Conservation (phyloP, 192 early-diverging fungal genomes). For the Backusella sp. region DNA sequence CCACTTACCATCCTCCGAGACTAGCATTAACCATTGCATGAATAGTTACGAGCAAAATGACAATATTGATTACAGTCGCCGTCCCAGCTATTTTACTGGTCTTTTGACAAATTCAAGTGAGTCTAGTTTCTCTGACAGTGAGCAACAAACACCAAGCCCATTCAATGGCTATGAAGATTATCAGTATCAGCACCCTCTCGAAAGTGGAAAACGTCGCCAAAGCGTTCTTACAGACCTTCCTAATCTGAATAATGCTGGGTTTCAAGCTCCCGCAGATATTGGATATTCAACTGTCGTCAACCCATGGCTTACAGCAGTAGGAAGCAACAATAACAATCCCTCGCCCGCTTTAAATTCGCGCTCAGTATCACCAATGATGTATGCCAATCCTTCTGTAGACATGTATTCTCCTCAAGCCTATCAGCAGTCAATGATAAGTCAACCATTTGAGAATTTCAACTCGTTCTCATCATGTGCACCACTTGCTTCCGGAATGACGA, state of each 20-base stretch:
- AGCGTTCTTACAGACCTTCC: constrained; percentile 11
- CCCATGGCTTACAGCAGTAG: background rate
- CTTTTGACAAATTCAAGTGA: constrained; percentile 19
- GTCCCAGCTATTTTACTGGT: constrained; percentile 28
- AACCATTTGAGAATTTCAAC: background rate
- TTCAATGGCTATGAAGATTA: constrained; percentile 18
- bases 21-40: background rate
- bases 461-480: background rate
- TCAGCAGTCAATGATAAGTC: background rate
- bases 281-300: constrained; percentile 9
- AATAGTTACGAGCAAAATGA: constrained; percentile 9
- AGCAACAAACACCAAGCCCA: constrained; percentile 26
- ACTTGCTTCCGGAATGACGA: background rate
- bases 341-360: constrained; percentile 8
- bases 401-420: constrained; percentile 17
- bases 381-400: constrained; percentile 13
- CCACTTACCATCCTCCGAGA: background rate
- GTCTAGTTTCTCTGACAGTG: constrained; percentile 23
- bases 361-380: constrained; percentile 17
- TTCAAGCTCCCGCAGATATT: background rate
- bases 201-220: constrained; percentile 12
- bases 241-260: background rate
- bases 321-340: background rate
- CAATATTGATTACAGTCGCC: constrained; percentile 21
- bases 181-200: background rate